Evolutionary conservation across 2,329 filamentous ascomycete species (phyloP).

Genomic region (Hyphodiscus sp.): DNA sequence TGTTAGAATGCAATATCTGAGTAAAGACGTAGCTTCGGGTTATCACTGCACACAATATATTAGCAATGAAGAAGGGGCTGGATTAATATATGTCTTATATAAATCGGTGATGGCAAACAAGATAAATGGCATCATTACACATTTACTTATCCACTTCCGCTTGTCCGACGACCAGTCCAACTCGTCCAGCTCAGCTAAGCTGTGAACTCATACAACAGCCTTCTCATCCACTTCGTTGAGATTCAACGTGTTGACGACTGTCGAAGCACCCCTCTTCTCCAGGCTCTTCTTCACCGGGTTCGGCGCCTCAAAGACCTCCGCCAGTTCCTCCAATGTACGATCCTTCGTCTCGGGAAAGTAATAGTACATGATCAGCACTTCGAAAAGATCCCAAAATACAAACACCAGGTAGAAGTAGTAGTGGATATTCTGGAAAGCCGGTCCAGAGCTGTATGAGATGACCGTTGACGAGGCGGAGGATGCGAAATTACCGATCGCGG

Average conservation of each 20-base stretch:
- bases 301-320: constrained; percentile 44
- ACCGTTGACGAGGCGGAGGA: constrained; percentile 31
- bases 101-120: no score
- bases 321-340: constrained; percentile 47
- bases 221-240: no score
- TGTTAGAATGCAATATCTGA: no score
- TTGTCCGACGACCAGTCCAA: no score
- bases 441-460: constrained; percentile 32
- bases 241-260: constrained; percentile 39
- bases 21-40: no score
- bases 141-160: no score
- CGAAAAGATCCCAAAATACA: constrained; percentile 27
- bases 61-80: no score
- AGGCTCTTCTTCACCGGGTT: constrained; percentile 37
- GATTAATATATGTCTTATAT: no score
- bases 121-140: no score
- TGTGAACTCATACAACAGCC: no score
- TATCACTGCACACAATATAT: no score
- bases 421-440: constrained; percentile 31
- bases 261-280: constrained; percentile 33
- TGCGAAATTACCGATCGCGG: constrained; percentile 39
- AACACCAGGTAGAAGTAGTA: constrained; percentile 33
- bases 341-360: constrained; percentile 51
- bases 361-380: constrained; percentile 41
- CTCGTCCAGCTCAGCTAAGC: no score